Base-by-base conservation (phyloP, 2,329 filamentous ascomycete species). In the Penicillium concentricum region DNA sequence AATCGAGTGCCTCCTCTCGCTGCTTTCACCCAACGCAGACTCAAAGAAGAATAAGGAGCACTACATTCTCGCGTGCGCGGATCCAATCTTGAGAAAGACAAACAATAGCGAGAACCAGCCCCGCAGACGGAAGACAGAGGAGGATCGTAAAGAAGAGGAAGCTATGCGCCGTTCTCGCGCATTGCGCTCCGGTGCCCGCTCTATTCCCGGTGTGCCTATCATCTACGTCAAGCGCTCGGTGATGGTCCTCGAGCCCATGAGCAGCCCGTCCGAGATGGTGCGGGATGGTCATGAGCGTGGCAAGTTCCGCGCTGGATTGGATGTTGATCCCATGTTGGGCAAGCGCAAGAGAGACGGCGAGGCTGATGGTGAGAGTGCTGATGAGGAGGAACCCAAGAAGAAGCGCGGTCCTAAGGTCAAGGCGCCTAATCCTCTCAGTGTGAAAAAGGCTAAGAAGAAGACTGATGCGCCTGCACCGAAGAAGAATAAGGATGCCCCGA, bases 191-290 rank as follows among this genome's bases (percentile, higher is more conserved):
- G 67, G 66, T 12, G 77, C 77, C 44, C 70, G 79, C 41, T 63
- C 72, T 18, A 76, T 81, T 12, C 77, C 77, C 15, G 79, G 79
- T 48, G 78, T 80, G 32, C 79, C 79, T 16, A 76, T 81, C 28
- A 74, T 81, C 42, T 81, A 80, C 64, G 79, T 81, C 32, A 80
- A 80, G 67, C 71, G 79, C 45, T 80, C 78, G 16, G 78, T 81
- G 8, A 80, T 81, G 78, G 73, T 81, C 15, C 63, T 81, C 54
- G 78, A 81, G 64, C 78, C 79, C 15, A 70, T 80, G 72, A 79
- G 77, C 53, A 71, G 66, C 20, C 68, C 70, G 2, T 79, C 77
- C 15, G 75, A 78, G 61, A 68, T 68, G 22, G 68, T 78, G 13
- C 69, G 76, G 37, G 73, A 78, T 45, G 74, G 73, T 1, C 68